Base-by-base conservation (phyloP, 805 yeast genomes). In the Spathaspora sp. region DNA sequence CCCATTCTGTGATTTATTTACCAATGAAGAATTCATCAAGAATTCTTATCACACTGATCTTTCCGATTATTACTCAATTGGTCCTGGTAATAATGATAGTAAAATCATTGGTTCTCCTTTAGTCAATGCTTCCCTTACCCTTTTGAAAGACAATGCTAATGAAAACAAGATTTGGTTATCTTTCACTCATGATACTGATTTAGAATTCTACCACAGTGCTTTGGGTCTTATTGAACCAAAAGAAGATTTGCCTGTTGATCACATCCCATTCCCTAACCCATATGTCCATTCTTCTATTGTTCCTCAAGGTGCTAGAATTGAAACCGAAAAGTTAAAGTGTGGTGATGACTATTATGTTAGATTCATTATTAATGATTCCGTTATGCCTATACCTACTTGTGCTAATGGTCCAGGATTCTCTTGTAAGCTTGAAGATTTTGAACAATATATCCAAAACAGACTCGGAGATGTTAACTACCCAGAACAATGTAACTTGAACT, bases 131-230 rank as follows among this genome's bases (percentile, higher is more conserved):
- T 72, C 81, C 6, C 69, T 83, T 54, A 68, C 75, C n/a, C 72
- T 78, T 52, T 69, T 84, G 56, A 66, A 72, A 53, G 76, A 78
- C 44, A 64, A 63, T 18, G 46, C 54, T 49, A 79, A 79, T 38
- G 63, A 64, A 11, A 77, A 76, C 52, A 85, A 79, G 50, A 72
- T 87, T 46, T 85, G 85, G 75, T 73, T 87, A 57, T 86, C 83
- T 57, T 85, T 88, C 71, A 76, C 89, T 14, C 96, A 89, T 61
- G 96, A 89, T 63, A 79, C 86, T 39, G 86, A 85, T 55, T 66
- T 88, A 42, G 72, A 82, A 55, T 72, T 84, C 42, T 83, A 77
- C 58, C 69, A 85, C 58, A 72, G 88, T 28, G 87, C 93, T 1
- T 67, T 87, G 46, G 91, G 89, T 7, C 63, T 87, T 55, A 54